Percentiles rank a stretch among this genome's conserved stretches.
These are phyloP conservation scores for Daedaleopsis nitida DNA, from an alignment of 768 basidiomycete genomes.

Conservation along the genomic window DNA sequence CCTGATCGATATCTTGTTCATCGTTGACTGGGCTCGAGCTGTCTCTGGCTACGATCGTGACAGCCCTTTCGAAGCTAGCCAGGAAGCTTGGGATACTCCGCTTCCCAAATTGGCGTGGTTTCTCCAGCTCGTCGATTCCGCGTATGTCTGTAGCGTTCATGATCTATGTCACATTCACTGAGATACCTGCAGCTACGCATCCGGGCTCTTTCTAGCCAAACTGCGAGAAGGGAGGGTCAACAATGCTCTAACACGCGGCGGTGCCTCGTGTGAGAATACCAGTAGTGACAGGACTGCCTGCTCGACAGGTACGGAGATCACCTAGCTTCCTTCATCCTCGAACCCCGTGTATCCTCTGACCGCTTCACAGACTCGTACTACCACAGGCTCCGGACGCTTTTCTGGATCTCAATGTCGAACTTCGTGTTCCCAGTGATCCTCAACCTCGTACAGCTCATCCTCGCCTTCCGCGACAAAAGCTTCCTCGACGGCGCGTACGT, in stretches of 20 bases:
- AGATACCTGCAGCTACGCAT: neutral
- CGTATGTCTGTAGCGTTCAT: slow-evolving; percentile 28
- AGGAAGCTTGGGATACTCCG: slow-evolving; percentile 7
- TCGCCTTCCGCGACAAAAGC: slow-evolving; percentile 4
- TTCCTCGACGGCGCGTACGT: slow-evolving; percentile 14
- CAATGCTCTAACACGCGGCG: neutral
- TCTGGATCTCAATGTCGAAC: slow-evolving; percentile 39
- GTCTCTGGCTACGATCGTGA: neutral
- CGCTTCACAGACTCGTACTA: neutral
- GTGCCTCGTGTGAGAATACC: neutral
- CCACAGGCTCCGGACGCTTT: slow-evolving; percentile 33
- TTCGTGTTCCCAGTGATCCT: slow-evolving; percentile 42
- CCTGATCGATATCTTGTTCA: slow-evolving; percentile 20
- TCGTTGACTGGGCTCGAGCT: slow-evolving; percentile 5
- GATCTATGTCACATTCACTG: neutral
- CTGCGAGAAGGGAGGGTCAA: neutral
- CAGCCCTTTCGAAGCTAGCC: slow-evolving; percentile 8
- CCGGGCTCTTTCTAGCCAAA: slow-evolving; percentile 1
- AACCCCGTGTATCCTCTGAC: neutral
- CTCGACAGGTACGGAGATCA: too few species aligned
- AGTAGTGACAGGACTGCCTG: neutral
- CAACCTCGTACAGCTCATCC: slow-evolving; percentile 36
- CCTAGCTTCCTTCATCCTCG: too few species aligned
- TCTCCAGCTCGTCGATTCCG: slow-evolving; percentile 37
- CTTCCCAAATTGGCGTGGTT: slow-evolving; percentile 33